Percentiles rank a stretch among this genome's conserved stretches.
Conservation (phyloP, 2,329 filamentous ascomycete genomes). For the Didymella keratinophila region DNA sequence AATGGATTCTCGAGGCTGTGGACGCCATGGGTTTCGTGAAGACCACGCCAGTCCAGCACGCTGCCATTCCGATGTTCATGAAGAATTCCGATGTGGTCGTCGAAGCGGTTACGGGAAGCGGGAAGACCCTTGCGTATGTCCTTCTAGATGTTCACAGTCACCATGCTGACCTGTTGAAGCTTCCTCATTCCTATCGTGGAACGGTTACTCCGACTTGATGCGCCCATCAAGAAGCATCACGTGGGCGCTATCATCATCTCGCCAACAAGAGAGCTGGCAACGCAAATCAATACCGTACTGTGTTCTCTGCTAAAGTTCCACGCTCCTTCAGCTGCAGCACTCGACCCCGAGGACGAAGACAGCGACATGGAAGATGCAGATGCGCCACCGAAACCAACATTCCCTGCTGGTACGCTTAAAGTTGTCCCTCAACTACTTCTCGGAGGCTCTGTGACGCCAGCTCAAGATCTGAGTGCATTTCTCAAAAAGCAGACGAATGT, state of each 20-base stretch:
- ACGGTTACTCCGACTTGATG: conserved; percentile 78
- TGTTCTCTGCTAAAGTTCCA: conserved; percentile 83
- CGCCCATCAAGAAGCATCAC: conserved; percentile 87
- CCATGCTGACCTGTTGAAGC: conserved; percentile 18
- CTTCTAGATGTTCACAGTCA: background rate
- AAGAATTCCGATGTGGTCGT: conserved; percentile 92
- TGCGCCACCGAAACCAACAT: conserved; percentile 48
- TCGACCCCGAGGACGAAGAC: conserved; percentile 62
- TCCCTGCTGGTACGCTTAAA: conserved; percentile 60
- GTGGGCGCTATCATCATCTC: conserved; percentile 91
- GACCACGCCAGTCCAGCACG: conserved; percentile 95
- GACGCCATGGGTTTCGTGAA: conserved; percentile 83
- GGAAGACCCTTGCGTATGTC: conserved; percentile 44
- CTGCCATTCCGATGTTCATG: conserved; percentile 86
- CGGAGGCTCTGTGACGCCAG: conserved; percentile 79
- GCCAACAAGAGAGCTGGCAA: conserved; percentile 89
- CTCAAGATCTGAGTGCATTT: conserved; percentile 87
- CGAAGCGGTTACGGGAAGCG: conserved; percentile 63
- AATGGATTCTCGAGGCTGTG: conserved; percentile 88
- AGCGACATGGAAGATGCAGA: conserved; percentile 52
- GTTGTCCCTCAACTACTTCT: conserved; percentile 82
- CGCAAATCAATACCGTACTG: conserved; percentile 87
- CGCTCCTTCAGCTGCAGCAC: conserved; percentile 72
- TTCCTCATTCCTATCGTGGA: conserved; percentile 87
- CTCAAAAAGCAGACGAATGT: conserved; percentile 86